Evolutionary conservation across 192 early-diverging fungal genomes (phyloP).

Genomic region (Coemansia erecta): DNA sequence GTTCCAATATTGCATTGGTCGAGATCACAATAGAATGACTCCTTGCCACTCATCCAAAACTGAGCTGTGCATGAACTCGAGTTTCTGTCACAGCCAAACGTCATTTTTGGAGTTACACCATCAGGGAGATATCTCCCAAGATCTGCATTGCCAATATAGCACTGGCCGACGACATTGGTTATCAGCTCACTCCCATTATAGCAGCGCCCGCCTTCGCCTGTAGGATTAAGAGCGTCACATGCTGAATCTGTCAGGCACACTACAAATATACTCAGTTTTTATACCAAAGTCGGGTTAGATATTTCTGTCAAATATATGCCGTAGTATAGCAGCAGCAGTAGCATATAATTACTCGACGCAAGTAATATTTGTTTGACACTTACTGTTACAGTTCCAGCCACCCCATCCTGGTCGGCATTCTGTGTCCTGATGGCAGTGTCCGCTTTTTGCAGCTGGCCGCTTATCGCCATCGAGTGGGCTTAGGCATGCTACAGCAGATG

Average conservation of each 20-base stretch:
- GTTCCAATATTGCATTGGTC: slow-evolving; percentile 66
- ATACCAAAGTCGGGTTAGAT: background rate
- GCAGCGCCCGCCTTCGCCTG: slow-evolving; percentile 70
- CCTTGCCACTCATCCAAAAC: slow-evolving; percentile 83
- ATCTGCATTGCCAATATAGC: slow-evolving; percentile 69
- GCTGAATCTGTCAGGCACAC: slow-evolving; percentile 65
- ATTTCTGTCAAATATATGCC: background rate
- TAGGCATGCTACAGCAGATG: slow-evolving; percentile 64
- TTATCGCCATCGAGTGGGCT: slow-evolving; percentile 64
- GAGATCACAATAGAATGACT: slow-evolving; percentile 90
- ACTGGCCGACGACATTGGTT: slow-evolving; percentile 67
- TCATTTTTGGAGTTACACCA: slow-evolving; percentile 73
- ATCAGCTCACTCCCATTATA: slow-evolving; percentile 72
- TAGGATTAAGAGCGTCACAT: slow-evolving; percentile 66
- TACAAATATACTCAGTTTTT: slow-evolving; percentile 11
- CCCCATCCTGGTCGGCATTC: slow-evolving; percentile 85
- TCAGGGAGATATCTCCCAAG: slow-evolving; percentile 51
- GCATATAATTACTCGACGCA: background rate
- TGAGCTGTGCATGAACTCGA: slow-evolving; percentile 68
- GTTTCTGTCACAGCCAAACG: slow-evolving; percentile 65
- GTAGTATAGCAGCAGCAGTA: background rate
- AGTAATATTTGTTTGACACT: slow-evolving; percentile 9
- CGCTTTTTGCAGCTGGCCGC: slow-evolving; percentile 56
- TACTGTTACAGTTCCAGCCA: slow-evolving; percentile 90
- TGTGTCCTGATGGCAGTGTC: slow-evolving; percentile 57